phyloP scores from a whole-genome alignment of 139 green algal genomes.

The Zygnema circumcarinatum region DNA sequence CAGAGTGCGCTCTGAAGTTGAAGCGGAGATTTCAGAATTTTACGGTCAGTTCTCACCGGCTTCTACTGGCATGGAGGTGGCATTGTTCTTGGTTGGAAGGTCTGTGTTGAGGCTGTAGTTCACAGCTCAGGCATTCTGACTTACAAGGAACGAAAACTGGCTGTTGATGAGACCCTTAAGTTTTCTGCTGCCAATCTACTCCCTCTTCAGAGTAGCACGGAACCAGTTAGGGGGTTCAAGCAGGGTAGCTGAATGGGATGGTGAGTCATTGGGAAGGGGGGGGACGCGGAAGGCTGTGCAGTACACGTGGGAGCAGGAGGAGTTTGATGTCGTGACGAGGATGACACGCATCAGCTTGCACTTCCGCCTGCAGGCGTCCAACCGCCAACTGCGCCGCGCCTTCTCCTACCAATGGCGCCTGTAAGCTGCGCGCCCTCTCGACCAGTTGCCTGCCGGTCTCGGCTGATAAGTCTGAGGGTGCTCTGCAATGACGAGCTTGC shows the following conservation, averaged over 20 bases:
- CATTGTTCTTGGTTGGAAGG: neutral
- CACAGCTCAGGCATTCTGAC: slow-evolving; percentile 8
- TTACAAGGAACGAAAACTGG: no score
- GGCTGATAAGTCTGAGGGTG: neutral
- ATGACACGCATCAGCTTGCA: slow-evolving; percentile 50
- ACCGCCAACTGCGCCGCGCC: slow-evolving; percentile 9
- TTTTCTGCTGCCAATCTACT: no score
- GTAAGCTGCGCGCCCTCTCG: slow-evolving; percentile 10
- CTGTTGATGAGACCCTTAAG: no score
- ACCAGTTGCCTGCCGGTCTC: neutral
- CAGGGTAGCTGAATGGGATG: no score
- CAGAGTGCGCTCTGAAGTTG: slow-evolving; percentile 44
- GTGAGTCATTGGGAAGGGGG: neutral
- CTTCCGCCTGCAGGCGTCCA: slow-evolving; percentile 32
- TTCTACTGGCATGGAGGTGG: neutral
- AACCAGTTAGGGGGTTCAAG: no score
- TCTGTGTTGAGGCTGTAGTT: neutral
- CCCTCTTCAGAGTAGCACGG: no score
- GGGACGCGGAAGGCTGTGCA: slow-evolving; percentile 3
- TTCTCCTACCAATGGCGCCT: slow-evolving; percentile 53
- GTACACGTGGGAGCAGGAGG: slow-evolving; percentile 60
- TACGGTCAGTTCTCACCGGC: slow-evolving; percentile 23
- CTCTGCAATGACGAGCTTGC: neutral
- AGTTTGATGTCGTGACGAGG: slow-evolving; percentile 25
- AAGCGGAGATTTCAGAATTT: slow-evolving; percentile 41